A percentile compares a stretch with the other conserved stretches of the same genome.
Conservation (phyloP, 768 basidiomycete genomes). For the Leccinellum albellum region DNA sequence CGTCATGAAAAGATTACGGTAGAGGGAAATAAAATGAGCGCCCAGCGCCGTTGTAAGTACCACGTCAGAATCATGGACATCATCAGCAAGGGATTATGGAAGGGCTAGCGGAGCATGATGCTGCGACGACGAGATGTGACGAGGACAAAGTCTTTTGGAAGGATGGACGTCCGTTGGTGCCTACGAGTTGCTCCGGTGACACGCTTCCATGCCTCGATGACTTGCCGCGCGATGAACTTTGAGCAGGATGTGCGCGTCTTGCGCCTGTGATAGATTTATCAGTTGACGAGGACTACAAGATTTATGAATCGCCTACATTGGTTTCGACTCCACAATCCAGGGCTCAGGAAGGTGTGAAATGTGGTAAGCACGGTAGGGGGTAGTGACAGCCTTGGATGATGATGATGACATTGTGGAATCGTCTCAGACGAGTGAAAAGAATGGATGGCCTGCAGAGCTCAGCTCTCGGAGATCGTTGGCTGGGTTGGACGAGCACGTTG, state of each 20-base stretch:
- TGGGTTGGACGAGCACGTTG: too few species aligned
- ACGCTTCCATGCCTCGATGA: slow-evolving; percentile 59
- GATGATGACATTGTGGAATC: slow-evolving; percentile 12
- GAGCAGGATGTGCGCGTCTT: slow-evolving; percentile 33
- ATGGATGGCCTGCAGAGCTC: slow-evolving; percentile 13
- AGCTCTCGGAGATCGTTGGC: slow-evolving; percentile 23
- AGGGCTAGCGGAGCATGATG: slow-evolving; percentile 35
- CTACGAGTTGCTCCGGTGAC: slow-evolving; percentile 53
- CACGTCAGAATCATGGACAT: slow-evolving; percentile 11
- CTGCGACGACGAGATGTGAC: slow-evolving; percentile 55
- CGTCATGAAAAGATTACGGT: neutral
- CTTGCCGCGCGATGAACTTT: slow-evolving; percentile 54
- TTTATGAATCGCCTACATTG: slow-evolving; percentile 16
- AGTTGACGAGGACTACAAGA: neutral
- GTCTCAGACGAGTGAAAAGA: slow-evolving; percentile 29
- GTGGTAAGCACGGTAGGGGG: slow-evolving; percentile 14
- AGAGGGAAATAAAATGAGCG: slow-evolving; percentile 4
- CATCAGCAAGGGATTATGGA: neutral
- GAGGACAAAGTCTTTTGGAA: slow-evolving; percentile 60
- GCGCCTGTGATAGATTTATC: slow-evolving; percentile 10
- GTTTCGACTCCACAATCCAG: slow-evolving; percentile 25
- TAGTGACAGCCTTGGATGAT: slow-evolving; percentile 1
- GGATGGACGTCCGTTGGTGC: slow-evolving; percentile 47
- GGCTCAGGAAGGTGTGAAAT: slow-evolving; percentile 16
- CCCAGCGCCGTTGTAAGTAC: slow-evolving; percentile 13